phyloP scores from a whole-genome alignment of 2,329 filamentous ascomycete genomes.

The Blastomyces gilchristii region DNA sequence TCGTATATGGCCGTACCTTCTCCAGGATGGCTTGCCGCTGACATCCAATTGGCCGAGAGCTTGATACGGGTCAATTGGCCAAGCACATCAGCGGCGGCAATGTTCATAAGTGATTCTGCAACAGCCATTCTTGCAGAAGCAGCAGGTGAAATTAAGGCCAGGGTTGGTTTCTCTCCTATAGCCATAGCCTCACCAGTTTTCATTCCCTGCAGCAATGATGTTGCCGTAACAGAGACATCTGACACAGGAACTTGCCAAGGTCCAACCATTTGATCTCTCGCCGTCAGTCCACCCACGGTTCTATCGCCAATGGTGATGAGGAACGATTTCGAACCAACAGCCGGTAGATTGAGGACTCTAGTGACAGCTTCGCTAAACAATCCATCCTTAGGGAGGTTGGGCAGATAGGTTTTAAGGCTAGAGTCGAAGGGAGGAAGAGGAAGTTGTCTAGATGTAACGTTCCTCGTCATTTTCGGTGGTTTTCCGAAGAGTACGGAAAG shows the following conservation, averaged over 20 bases:
- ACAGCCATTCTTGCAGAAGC: slow-evolving; percentile 96
- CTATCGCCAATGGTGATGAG: slow-evolving; percentile 94
- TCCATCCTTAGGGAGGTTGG: slow-evolving; percentile 42
- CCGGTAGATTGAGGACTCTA: slow-evolving; percentile 70
- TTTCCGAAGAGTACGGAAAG: slow-evolving; percentile 85
- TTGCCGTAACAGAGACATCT: slow-evolving; percentile 85
- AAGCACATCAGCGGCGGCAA: slow-evolving; percentile 67
- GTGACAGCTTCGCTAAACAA: slow-evolving; percentile 61
- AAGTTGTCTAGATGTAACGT: slow-evolving; percentile 59
- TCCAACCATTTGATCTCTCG: slow-evolving; percentile 89
- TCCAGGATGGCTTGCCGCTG: slow-evolving; percentile 82
- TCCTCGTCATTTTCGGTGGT: slow-evolving; percentile 67
- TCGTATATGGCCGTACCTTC: slow-evolving; percentile 90
- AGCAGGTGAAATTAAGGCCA: slow-evolving; percentile 80
- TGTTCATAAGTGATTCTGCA: slow-evolving; percentile 83
- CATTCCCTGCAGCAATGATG: slow-evolving; percentile 61
- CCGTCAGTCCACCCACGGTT: slow-evolving; percentile 78
- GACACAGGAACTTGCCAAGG: slow-evolving; percentile 92
- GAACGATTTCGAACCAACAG: slow-evolving; percentile 95
- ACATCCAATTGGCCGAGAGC: slow-evolving; percentile 98
- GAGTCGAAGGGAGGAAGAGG: slow-evolving; percentile 64
- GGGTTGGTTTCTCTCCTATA: slow-evolving; percentile 82
- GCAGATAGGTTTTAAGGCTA: slow-evolving; percentile 57
- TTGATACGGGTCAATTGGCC: slow-evolving; percentile 69
- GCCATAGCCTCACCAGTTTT: slow-evolving; percentile 91